Conservation (phyloP, 176 grass and related monocot genomes). For the Carex littledalei region DNA sequence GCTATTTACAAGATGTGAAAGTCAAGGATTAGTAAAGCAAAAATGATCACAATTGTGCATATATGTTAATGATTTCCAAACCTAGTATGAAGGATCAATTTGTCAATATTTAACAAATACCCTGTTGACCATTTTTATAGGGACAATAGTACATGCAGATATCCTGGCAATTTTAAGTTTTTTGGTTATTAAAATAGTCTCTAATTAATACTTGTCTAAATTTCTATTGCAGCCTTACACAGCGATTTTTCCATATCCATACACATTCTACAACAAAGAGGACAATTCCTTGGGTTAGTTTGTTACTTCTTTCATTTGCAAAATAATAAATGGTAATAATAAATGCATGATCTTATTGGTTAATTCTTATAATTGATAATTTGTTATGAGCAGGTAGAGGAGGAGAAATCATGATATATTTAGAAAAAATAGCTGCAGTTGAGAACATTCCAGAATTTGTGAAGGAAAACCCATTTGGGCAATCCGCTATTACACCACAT, state of each 20-base stretch:
- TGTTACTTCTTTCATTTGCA: background rate
- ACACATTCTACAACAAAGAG: slow-evolving; percentile 33
- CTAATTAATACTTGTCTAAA: background rate
- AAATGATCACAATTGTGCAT: too few relatives aligned
- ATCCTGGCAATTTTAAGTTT: background rate
- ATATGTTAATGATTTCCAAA: too few relatives aligned
- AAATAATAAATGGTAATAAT: background rate
- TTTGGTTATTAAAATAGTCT: background rate
- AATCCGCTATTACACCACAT: slow-evolving; percentile 51
- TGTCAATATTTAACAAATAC: background rate
- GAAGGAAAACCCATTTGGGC: slow-evolving; percentile 66
- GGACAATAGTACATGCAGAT: too few relatives aligned
- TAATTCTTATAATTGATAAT: slow-evolving; percentile 10
- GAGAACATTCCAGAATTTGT: slow-evolving; percentile 55
- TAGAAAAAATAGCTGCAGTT: slow-evolving; percentile 50
- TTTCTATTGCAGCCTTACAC: slow-evolving; percentile 50
- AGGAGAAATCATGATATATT: slow-evolving; percentile 72
- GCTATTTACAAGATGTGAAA: too few relatives aligned
- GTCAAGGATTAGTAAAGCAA: too few relatives aligned
- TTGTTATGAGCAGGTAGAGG: slow-evolving; percentile 36
- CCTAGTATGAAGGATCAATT: too few relatives aligned
- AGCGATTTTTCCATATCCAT: slow-evolving; percentile 64
- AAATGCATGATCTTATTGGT: background rate
- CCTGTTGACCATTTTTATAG: background rate
- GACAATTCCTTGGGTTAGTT: slow-evolving; percentile 73